Conservation (phyloP, 2,329 filamentous ascomycete species). For the Neocucurbitaria cava region DNA sequence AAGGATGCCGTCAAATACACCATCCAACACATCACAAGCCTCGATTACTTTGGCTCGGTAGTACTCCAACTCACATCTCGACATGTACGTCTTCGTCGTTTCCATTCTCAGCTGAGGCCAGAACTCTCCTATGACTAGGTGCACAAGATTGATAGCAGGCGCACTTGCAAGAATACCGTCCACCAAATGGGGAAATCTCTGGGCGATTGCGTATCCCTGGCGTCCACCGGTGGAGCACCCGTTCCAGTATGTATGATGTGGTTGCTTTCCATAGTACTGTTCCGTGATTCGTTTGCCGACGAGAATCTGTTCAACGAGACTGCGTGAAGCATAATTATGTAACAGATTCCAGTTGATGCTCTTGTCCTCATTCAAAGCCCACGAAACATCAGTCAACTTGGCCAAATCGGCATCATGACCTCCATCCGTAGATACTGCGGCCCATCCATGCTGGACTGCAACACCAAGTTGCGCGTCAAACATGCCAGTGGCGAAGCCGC, state of each 20-base stretch:
- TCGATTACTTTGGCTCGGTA: slow-evolving; percentile 28
- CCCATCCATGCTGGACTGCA: slow-evolving; percentile 40
- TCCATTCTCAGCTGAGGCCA: slow-evolving; percentile 41
- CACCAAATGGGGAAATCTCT: slow-evolving; percentile 39
- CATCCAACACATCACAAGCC: slow-evolving; percentile 36
- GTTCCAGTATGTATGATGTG: slow-evolving; percentile 45
- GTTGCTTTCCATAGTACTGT: slow-evolving; percentile 43
- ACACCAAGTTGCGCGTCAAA: slow-evolving; percentile 30
- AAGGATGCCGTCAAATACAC: slow-evolving; percentile 43
- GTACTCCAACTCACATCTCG: slow-evolving; percentile 37
- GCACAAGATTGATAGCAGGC: slow-evolving; percentile 36
- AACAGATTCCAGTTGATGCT: slow-evolving; percentile 41
- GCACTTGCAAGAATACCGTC: slow-evolving; percentile 47
- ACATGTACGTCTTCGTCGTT: slow-evolving; percentile 25
- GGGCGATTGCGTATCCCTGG: slow-evolving; percentile 45
- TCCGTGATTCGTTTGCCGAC: slow-evolving; percentile 45
- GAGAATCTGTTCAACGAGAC: slow-evolving; percentile 45
- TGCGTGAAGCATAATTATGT: slow-evolving; percentile 48
- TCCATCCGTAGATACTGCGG: slow-evolving; percentile 43
- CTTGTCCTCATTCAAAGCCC: slow-evolving; percentile 29
- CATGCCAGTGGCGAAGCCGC: slow-evolving; percentile 37
- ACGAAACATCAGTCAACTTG: slow-evolving; percentile 19
- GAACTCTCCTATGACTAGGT: slow-evolving; percentile 26
- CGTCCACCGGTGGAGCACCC: slow-evolving; percentile 46
- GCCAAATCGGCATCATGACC: slow-evolving; percentile 27